Conservation (phyloP, 2,329 filamentous ascomycete species). For the Aspergillus phoenicis region DNA sequence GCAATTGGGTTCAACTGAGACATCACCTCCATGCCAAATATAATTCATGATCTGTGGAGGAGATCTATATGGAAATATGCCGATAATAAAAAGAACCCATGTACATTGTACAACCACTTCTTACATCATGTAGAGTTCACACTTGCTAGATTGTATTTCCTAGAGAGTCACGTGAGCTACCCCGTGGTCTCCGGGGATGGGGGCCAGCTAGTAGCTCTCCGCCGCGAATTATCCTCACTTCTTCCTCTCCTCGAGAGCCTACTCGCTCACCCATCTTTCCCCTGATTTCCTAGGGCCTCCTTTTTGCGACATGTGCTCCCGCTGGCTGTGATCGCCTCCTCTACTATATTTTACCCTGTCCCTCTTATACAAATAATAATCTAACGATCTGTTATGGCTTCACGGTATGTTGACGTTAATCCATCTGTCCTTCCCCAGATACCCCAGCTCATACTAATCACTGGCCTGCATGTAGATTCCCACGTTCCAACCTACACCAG, state of each 20-base stretch:
- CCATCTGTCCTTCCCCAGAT: neutral
- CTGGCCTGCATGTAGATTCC: constrained; percentile 56
- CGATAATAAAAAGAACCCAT: neutral
- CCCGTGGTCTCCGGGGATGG: neutral
- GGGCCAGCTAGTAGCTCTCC: neutral
- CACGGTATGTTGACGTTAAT: constrained; percentile 33
- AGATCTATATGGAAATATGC: neutral
- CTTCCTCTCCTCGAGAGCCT: neutral
- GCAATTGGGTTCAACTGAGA: neutral
- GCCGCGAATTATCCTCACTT: neutral
- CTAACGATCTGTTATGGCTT: constrained; percentile 33
- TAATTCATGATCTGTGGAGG: neutral
- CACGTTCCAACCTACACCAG: constrained; percentile 70
- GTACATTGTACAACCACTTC: neutral
- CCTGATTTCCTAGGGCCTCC: neutral
- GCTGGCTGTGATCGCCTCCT: neutral
- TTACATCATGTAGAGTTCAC: too few species aligned
- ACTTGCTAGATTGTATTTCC: too few species aligned
- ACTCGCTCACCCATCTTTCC: neutral
- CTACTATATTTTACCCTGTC: neutral
- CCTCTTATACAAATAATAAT: constrained; percentile 8
- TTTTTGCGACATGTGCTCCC: neutral
- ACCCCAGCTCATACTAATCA: neutral
- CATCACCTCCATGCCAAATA: neutral
- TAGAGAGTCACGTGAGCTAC: neutral